phyloP scores from a whole-genome alignment of 768 basidiomycete species.

The Hypsizygus marmoreus region DNA sequence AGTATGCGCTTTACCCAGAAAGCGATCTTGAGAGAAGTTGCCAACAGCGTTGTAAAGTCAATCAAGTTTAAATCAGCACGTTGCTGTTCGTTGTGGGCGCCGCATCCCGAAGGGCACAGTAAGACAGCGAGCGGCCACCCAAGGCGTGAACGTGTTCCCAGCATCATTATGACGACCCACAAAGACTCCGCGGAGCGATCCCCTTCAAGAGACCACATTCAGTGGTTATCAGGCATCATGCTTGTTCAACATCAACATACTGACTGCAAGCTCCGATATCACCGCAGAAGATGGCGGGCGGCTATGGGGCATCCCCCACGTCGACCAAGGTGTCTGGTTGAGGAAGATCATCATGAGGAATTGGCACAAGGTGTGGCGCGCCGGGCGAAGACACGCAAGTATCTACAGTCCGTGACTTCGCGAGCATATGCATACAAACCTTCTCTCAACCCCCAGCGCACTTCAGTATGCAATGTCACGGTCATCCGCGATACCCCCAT shows the following conservation, averaged over 20 bases:
- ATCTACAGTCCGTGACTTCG: background rate
- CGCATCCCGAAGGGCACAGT: no score
- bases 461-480: no score
- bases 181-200: no score
- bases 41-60: no score
- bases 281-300: slow-evolving; percentile 3
- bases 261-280: slow-evolving; percentile 9
- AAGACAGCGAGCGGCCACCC: slow-evolving; percentile 4
- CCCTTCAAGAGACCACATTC: no score
- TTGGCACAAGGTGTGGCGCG: slow-evolving; percentile 16
- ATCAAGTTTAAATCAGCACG: slow-evolving; percentile 6
- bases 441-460: no score
- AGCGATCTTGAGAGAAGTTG: background rate
- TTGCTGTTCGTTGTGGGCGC: no score
- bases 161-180: slow-evolving; percentile 5
- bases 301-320: background rate
- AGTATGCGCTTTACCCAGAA: background rate
- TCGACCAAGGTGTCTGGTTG: no score
- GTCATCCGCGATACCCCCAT: no score
- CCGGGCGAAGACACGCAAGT: background rate
- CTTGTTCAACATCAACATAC: background rate
- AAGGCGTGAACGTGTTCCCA: slow-evolving; percentile 9
- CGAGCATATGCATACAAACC: no score
- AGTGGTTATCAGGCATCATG: no score
- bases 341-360: no score